Evolutionary conservation across 768 basidiomycete species (phyloP).

Genomic region (Termitomyces sp.): DNA sequence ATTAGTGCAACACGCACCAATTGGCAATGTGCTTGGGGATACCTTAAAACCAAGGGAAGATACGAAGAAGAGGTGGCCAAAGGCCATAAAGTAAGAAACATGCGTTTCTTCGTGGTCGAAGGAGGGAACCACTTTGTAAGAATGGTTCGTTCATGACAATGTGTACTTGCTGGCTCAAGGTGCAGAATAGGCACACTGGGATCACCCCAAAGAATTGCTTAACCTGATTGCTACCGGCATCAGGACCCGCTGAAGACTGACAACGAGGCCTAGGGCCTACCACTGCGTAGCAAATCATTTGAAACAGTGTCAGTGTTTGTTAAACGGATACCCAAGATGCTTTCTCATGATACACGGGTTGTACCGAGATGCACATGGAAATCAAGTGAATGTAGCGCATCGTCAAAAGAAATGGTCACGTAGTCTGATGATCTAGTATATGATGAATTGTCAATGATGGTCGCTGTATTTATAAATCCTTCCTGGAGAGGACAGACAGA

Average conservation of each 20-base stretch:
- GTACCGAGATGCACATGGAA: not conserved
- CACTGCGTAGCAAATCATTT: not conserved
- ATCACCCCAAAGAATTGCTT: not conserved
- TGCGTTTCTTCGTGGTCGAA: not conserved
- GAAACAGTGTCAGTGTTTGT: not conserved
- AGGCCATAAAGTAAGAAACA: not conserved
- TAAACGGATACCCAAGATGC: not conserved
- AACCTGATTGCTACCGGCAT: not conserved
- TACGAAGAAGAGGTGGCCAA: not conserved
- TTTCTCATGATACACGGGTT: not conserved
- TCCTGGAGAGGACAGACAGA: not conserved
- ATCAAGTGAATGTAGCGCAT: not conserved
- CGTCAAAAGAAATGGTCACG: no score
- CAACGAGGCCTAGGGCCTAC: not conserved
- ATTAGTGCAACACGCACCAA: not conserved
- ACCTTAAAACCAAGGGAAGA: not conserved
- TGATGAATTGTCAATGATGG: not conserved
- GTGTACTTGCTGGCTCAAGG: not conserved
- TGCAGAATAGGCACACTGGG: not conserved
- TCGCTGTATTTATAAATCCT: not conserved
- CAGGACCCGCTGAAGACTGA: not conserved
- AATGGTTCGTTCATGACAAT: not conserved
- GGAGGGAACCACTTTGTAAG: not conserved
- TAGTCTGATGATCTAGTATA: not conserved
- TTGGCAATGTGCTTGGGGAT: slow-evolving; percentile 2